Percentiles rank a stretch among this genome's conserved stretches.
Conservation (phyloP, 345 rosid genomes). For the Sapria himalayana region DNA sequence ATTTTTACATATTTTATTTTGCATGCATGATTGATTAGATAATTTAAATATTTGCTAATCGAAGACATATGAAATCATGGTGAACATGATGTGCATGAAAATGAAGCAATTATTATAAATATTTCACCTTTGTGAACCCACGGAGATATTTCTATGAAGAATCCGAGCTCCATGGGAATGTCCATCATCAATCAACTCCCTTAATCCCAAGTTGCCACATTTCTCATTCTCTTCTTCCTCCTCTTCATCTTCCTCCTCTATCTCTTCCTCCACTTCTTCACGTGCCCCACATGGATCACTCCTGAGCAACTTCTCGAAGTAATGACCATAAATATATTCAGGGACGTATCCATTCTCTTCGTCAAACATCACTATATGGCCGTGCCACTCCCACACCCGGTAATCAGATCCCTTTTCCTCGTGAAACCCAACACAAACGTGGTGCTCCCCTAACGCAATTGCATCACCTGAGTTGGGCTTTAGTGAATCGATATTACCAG, state of each 20-base stretch:
- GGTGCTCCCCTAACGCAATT: slow-evolving; percentile 67
- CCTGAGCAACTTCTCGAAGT: slow-evolving; percentile 70
- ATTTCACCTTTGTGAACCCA: slow-evolving; percentile 53
- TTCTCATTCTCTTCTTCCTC: slow-evolving; percentile 25
- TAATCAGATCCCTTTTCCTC: slow-evolving; percentile 69
- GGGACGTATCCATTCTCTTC: slow-evolving; percentile 73
- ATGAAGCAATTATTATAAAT: no score
- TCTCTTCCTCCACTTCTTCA: slow-evolving; percentile 11
- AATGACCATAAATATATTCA: slow-evolving; percentile 89
- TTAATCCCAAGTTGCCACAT: slow-evolving; percentile 44
- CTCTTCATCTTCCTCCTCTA: slow-evolving; percentile 18
- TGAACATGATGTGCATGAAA: no score
- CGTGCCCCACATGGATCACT: slow-evolving; percentile 9
- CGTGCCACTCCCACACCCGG: slow-evolving; percentile 99
- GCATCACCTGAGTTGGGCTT: slow-evolving; percentile 95
- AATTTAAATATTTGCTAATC: no score
- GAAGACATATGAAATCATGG: no score
- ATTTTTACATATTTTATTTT: no score
- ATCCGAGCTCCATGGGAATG: slow-evolving; percentile 40
- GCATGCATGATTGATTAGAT: no score
- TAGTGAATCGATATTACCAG: slow-evolving; percentile 51
- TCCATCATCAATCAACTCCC: slow-evolving; percentile 61
- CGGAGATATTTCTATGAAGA: slow-evolving; percentile 58
- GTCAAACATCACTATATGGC: slow-evolving; percentile 80
- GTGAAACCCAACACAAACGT: slow-evolving; percentile 70